Evolutionary conservation across 1,139 yeast genomes (phyloP).

Genomic region (Blastobotrys illinoisensis): DNA sequence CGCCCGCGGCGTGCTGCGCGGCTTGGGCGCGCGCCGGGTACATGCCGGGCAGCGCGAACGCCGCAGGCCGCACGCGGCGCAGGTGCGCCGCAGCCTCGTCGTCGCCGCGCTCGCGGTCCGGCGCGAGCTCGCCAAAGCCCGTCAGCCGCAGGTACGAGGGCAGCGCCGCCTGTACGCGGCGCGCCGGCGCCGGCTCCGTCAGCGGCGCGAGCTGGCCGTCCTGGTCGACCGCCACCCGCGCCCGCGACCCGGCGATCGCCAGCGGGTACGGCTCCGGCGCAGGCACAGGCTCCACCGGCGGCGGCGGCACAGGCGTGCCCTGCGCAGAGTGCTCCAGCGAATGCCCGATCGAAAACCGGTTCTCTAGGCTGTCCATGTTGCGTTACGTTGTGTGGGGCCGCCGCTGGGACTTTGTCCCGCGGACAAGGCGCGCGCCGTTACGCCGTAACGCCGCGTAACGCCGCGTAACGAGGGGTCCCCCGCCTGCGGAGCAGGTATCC

Average conservation of each 20-base stretch:
- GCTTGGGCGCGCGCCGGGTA: conserved; percentile 25
- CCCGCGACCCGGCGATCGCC: conserved; percentile 15
- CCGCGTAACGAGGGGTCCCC: too few relatives aligned
- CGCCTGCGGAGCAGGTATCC: too few relatives aligned
- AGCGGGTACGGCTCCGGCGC: conserved; percentile 18
- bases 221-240: neutral
- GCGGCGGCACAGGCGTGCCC: conserved; percentile 18
- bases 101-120: neutral
- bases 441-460: too few relatives aligned
- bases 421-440: too few relatives aligned
- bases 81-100: neutral
- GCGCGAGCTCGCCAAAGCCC: conserved; percentile 27
- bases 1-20: conserved; percentile 19
- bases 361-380: conserved; percentile 13
- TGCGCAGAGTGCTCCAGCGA: conserved; percentile 17
- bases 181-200: too few relatives aligned
- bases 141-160: conserved; percentile 24
- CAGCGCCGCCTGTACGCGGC: too few relatives aligned
- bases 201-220: conserved; percentile 17
- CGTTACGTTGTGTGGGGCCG: too few relatives aligned
- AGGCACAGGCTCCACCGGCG: conserved; percentile 16
- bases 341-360: conserved; percentile 20
- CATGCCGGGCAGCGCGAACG: conserved; percentile 21
- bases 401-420: too few relatives aligned
- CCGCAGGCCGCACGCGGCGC: neutral